These are phyloP conservation scores for Xylariaceae sp. DNA, from an alignment of 2,329 filamentous ascomycete species.

Conservation along the genomic window DNA sequence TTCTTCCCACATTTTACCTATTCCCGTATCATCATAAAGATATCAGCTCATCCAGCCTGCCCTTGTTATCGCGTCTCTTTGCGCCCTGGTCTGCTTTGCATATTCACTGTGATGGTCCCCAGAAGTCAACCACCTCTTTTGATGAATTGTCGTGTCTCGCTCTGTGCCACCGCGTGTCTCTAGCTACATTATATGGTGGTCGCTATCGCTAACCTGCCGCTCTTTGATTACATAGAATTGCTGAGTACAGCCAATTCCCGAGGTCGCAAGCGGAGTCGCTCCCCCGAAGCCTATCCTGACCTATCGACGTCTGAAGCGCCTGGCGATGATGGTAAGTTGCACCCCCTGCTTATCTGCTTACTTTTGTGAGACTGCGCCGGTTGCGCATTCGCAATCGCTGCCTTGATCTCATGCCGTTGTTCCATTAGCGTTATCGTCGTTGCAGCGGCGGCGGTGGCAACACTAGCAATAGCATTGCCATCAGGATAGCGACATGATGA, in stretches of 20 bases:
- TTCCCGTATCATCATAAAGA: not conserved
- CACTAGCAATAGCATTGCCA: not conserved
- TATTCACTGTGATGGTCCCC: slow-evolving; percentile 18
- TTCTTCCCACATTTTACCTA: not conserved
- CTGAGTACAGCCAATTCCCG: slow-evolving; percentile 50
- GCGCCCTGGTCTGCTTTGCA: slow-evolving; percentile 11
- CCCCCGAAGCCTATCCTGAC: slow-evolving; percentile 61
- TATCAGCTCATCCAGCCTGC: not conserved
- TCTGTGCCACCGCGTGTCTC: slow-evolving; percentile 20
- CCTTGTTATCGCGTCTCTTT: not conserved
- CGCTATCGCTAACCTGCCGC: slow-evolving; percentile 26
- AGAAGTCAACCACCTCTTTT: slow-evolving; percentile 17
- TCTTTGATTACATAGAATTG: slow-evolving; percentile 40
- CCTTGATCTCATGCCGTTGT: not conserved
- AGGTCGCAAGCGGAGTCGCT: slow-evolving; percentile 74
- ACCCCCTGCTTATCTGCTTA: slow-evolving; percentile 25
- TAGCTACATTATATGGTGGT: slow-evolving; percentile 18
- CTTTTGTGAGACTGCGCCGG: slow-evolving; percentile 29
- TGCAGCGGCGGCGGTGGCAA: not conserved
- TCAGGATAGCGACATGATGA: not conserved
- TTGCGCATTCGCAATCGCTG: slow-evolving; percentile 10
- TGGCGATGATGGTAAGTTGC: slow-evolving; percentile 70
- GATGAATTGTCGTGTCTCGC: slow-evolving; percentile 17
- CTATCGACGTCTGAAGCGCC: slow-evolving; percentile 47
- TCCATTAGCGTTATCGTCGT: not conserved